phyloP scores from a whole-genome alignment of 1,139 yeast genomes.

The Taphrina pruni region DNA sequence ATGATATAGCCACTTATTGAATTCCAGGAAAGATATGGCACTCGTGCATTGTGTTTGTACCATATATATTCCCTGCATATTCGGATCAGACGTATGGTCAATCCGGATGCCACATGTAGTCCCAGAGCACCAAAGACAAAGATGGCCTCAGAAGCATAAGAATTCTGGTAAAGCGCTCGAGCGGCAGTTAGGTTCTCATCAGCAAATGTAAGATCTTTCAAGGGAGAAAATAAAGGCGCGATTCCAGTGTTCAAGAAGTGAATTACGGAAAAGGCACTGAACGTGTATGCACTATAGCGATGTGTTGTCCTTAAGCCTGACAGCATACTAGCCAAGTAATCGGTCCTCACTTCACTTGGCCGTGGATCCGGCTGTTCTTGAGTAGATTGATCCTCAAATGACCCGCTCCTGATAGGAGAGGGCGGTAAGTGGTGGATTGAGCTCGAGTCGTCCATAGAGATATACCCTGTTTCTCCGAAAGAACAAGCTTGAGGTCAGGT shows the following conservation, averaged over 20 bases:
- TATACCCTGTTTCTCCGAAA: too few species aligned
- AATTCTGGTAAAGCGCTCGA: slow-evolving; percentile 34
- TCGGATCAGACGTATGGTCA: slow-evolving; percentile 15
- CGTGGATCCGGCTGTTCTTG: not conserved
- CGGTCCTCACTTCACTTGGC: not conserved
- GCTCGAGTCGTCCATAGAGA: slow-evolving; percentile 10
- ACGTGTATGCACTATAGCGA: slow-evolving; percentile 33
- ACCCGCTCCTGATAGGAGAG: slow-evolving; percentile 1
- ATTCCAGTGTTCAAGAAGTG: slow-evolving; percentile 38
- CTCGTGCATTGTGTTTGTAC: slow-evolving; percentile 30
- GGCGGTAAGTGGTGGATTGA: slow-evolving; percentile 7
- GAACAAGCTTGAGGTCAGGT: too few species aligned
- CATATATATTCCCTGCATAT: slow-evolving; percentile 28
- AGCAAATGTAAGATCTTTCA: slow-evolving; percentile 26
- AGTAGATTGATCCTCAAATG: not conserved
- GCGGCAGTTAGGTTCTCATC: slow-evolving; percentile 37
- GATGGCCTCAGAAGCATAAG: slow-evolving; percentile 29
- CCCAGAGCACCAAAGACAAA: slow-evolving; percentile 32
- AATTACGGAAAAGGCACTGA: slow-evolving; percentile 29
- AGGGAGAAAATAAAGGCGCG: slow-evolving; percentile 30
- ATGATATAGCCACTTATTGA: slow-evolving; percentile 30
- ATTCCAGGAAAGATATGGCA: slow-evolving; percentile 25
- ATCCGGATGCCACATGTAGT: slow-evolving; percentile 22
- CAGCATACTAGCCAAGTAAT: slow-evolving; percentile 13
- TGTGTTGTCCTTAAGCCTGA: slow-evolving; percentile 32